Conservation (phyloP, 805 yeast genomes). For the Candida sakaeoensis region DNA sequence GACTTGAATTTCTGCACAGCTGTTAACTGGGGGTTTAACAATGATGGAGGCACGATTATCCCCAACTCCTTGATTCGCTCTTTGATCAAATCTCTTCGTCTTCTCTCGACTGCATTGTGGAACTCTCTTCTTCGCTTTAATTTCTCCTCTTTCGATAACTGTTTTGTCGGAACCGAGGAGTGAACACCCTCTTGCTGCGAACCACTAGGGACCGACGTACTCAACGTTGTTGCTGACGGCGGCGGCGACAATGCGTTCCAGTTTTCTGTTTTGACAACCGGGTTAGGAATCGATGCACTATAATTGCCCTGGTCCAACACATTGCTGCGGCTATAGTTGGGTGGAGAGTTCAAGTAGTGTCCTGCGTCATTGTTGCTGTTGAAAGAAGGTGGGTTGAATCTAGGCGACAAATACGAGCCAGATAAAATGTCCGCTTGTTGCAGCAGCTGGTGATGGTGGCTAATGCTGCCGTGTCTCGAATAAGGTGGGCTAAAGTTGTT, state of each 20-base stretch:
- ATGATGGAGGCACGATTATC: constrained; percentile 70
- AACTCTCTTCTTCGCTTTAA: constrained; percentile 77
- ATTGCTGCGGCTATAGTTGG: constrained; percentile 21
- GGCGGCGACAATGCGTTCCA: constrained; percentile 25
- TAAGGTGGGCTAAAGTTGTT: constrained; percentile 26
- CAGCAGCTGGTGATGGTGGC: constrained; percentile 17
- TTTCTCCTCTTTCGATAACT: constrained; percentile 61
- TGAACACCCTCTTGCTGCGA: constrained; percentile 10
- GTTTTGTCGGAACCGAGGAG: constrained; percentile 27
- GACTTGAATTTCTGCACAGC: constrained; percentile 39
- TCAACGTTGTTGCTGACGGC: constrained; percentile 16
- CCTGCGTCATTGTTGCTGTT: constrained; percentile 20
- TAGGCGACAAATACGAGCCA: constrained; percentile 35
- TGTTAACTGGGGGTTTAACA: constrained; percentile 46
- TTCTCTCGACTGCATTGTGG: constrained; percentile 91
- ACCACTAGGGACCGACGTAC: constrained; percentile 28
- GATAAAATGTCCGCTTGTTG: constrained; percentile 18
- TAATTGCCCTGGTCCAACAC: background rate
- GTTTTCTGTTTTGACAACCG: constrained; percentile 5
- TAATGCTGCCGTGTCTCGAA: constrained; percentile 30
- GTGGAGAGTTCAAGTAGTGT: constrained; percentile 37
- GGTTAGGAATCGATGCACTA: constrained; percentile 10
- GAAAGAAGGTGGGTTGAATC: constrained; percentile 23
- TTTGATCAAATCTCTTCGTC: constrained; percentile 87
- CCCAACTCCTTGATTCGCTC: constrained; percentile 85